A percentile compares a stretch with the other conserved stretches of the same genome.
Conservation (phyloP, 306 rosid species). For the Hylodesmum podocarpum region DNA sequence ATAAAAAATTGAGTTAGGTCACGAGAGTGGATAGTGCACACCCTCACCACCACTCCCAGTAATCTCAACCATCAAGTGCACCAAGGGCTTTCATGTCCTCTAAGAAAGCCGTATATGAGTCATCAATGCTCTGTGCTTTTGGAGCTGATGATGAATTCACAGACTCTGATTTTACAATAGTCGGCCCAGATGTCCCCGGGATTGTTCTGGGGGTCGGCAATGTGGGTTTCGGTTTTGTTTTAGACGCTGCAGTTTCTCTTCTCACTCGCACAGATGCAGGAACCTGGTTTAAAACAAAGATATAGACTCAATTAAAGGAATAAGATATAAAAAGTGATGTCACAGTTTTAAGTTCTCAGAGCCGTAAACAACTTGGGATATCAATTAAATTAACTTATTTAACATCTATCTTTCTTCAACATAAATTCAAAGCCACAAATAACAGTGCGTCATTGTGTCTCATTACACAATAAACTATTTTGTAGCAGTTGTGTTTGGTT, state of each 20-base stretch:
- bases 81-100: conserved; percentile 91
- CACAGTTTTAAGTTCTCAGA: neutral
- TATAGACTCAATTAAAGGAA: conserved; percentile 6
- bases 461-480: neutral
- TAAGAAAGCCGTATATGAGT: conserved; percentile 71
- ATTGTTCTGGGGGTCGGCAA: conserved; percentile 42
- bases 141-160: conserved; percentile 55
- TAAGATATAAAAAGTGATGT: neutral
- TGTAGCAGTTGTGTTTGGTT: neutral
- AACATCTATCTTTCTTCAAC: neutral
- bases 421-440: neutral
- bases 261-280: conserved; percentile 96
- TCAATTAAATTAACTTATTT: neutral
- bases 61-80: conserved; percentile 73
- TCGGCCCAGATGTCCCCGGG: conserved; percentile 38
- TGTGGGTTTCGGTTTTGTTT: conserved; percentile 66
- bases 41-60: neutral
- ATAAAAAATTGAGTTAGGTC: conserved; percentile 13
- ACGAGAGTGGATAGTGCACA: neutral
- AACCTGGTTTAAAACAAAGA: conserved; percentile 50
- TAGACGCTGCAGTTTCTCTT: conserved; percentile 68
- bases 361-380: neutral
- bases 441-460: neutral
- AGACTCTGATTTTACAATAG: conserved; percentile 53
- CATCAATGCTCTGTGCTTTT: conserved; percentile 69